These are phyloP conservation scores for Acanthamoeba quina DNA, from an alignment of 208 protist genomes.

Conservation along the genomic window DNA sequence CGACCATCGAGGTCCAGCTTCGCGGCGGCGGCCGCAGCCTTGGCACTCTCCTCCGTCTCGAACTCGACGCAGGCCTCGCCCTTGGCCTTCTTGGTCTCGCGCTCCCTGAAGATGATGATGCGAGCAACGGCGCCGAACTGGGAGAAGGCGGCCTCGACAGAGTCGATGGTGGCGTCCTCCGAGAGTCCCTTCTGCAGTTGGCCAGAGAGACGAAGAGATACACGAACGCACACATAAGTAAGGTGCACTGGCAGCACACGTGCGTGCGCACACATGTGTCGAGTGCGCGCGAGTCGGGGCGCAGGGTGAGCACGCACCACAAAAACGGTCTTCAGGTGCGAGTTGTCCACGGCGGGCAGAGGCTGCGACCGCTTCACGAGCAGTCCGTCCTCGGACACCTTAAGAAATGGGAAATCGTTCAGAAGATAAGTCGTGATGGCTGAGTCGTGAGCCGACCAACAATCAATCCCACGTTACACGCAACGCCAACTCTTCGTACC, in stretches of 20 bases:
- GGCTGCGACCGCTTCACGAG: constrained; percentile 26
- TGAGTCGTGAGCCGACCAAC: not conserved
- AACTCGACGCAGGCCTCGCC: constrained; percentile 62
- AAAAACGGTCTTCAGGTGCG: not conserved
- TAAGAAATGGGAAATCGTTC: not conserved
- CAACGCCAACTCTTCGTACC: not conserved
- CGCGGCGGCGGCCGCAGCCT: not conserved
- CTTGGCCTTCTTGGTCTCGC: constrained; percentile 67
- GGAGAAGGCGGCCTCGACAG: constrained; percentile 17
- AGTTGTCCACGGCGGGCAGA: constrained; percentile 50
- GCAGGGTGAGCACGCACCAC: constrained; percentile 11
- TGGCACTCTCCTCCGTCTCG: constrained; percentile 30
- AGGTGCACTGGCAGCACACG: not conserved
- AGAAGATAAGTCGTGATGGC: not conserved
- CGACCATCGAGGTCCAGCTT: not conserved
- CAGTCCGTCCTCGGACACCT: constrained; percentile 47
- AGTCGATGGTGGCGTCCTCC: constrained; percentile 48
- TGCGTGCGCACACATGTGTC: not conserved
- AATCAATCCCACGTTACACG: not conserved
- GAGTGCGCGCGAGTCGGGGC: not conserved
- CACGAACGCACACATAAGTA: not conserved
- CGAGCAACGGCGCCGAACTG: not conserved
- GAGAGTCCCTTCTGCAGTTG: constrained; percentile 60
- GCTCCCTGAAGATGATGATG: constrained; percentile 32
- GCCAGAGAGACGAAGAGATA: not conserved